Percentiles rank a stretch among this genome's conserved stretches.
phyloP scores from a whole-genome alignment of 352 stramenopile species.

The Pythium utonaiense region DNA sequence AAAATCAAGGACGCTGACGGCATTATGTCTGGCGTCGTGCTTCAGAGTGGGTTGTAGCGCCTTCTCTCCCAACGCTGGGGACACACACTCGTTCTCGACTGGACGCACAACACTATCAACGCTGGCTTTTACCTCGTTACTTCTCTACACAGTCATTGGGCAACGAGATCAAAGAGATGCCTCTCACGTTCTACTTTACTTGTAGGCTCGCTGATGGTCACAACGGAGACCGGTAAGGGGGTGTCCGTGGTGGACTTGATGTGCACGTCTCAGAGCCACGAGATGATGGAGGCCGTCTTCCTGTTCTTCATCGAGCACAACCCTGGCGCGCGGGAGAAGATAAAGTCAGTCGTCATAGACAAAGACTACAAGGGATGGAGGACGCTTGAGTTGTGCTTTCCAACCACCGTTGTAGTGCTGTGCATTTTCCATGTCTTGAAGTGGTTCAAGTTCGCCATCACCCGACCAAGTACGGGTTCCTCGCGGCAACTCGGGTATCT shows the following conservation, averaged over 20 bases:
- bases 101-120: conserved; percentile 28
- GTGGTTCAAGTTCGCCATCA: conserved; percentile 12
- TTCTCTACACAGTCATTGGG: too few species aligned
- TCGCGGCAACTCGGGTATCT: not conserved
- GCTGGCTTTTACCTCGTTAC: conserved; percentile 20
- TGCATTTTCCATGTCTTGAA: conserved; percentile 25
- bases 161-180: too few species aligned
- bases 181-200: not conserved
- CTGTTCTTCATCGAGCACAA: conserved; percentile 9
- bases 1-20: conserved; percentile 7
- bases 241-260: conserved; percentile 29
- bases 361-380: conserved; percentile 26
- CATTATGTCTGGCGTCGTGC: conserved; percentile 7
- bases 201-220: conserved; percentile 20
- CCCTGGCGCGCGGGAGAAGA: not conserved
- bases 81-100: conserved; percentile 21
- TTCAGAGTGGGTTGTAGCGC: conserved; percentile 10
- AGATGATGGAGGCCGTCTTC: conserved; percentile 14
- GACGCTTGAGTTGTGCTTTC: conserved; percentile 7
- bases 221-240: conserved; percentile 12
- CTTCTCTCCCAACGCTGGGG: conserved; percentile 8
- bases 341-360: conserved; percentile 25
- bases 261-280: conserved; percentile 12
- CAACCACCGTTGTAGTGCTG: conserved; percentile 2
- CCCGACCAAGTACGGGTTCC: not conserved